Base-by-base conservation (phyloP, 345 rosid genomes). In the Salix arbutifolia region DNA sequence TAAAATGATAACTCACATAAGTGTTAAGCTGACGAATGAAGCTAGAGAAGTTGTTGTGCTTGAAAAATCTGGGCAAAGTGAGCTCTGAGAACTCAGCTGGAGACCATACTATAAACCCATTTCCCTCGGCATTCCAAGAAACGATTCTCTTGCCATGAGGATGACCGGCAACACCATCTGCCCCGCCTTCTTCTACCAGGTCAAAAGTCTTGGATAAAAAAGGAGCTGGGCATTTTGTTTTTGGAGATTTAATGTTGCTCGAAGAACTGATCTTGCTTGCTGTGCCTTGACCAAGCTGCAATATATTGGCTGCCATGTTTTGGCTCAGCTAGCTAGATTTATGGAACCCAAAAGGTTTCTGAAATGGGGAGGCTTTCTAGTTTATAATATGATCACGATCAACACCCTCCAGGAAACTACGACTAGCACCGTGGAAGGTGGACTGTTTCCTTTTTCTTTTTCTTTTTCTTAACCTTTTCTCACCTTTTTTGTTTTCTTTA, bases 1-100 rank as follows among this genome's bases (percentile, higher is more conserved):
- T 2, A 25, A 1, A 30, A 44, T 4, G 6, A 68, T 12, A 17
- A 72, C 80, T 81, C 53, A 81, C 84, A 60, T 81, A 81, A 17
- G 84, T 81, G 72, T 81, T 81, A 50, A 81, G 84, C 68, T 81
- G 84, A 67, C 84, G 84, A 64, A 81, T 69, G 75, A 81, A 81
- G 77, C 84, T 81, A 3, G 84, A 81, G 72, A 80, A 80, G 38
- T 80, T 80, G 56, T 76, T 80, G 71, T 80, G 83, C 74, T 80
- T 80, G 83, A 80, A 81, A 71, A 61, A 81, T 50, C 77, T 61
- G 4, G 84, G 84, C 77, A 81, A 21, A 66, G 71, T 76, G 58
- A 58, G 50, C 50, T 81, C 80, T 18, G 83, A 76, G 35, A 81
- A 81, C 66, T 67, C 80, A 16, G 72, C 67, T 16, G 84, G 84